phyloP scores from a whole-genome alignment of 2,329 filamentous ascomycete genomes.

The Trichoderma asperellum region DNA sequence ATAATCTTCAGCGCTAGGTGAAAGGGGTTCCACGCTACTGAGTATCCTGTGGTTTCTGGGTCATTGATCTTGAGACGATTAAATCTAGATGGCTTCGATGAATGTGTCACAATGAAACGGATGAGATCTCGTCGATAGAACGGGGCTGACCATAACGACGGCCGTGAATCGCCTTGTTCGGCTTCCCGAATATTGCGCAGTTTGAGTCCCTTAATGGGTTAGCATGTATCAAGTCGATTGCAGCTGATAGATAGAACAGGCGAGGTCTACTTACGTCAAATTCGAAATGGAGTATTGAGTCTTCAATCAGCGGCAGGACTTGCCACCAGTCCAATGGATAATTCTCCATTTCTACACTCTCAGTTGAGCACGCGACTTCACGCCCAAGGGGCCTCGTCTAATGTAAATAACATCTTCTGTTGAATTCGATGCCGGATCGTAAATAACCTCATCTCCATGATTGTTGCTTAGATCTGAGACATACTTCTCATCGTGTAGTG shows the following conservation, averaged over 20 bases:
- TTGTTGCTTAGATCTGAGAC: not conserved
- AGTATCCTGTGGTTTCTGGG: not conserved
- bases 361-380: not conserved
- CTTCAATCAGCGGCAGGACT: not conserved
- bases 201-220: not conserved
- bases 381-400: not conserved
- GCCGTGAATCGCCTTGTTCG: not conserved
- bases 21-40: not conserved
- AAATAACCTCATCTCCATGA: not conserved
- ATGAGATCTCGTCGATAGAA: not conserved
- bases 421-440: not conserved
- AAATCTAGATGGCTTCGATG: not conserved
- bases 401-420: not conserved
- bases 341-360: not conserved
- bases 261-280: not conserved
- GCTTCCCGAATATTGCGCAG: not conserved
- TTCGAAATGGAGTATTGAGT: not conserved
- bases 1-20: not conserved
- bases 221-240: not conserved
- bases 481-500: not conserved
- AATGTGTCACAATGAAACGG: not conserved
- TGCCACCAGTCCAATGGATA: not conserved
- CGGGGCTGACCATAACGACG: not conserved
- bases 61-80: not conserved
- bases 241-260: not conserved